Conservation (phyloP, 106 monocot species). For the Narthecium ossifragum region DNA sequence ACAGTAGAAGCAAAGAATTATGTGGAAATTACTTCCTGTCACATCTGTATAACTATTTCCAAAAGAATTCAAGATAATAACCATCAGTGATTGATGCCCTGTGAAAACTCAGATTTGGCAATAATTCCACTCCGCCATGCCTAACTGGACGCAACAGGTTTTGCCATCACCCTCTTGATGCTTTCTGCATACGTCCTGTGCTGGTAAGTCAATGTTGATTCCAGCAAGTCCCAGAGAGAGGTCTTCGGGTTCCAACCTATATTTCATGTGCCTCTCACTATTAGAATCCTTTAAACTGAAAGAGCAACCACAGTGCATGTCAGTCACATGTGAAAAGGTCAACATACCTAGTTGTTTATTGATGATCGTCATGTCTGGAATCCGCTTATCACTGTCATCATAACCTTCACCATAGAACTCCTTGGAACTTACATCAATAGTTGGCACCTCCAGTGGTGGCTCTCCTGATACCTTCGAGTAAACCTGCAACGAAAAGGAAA, state of each 20-base stretch:
- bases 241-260: slow-evolving; percentile 71
- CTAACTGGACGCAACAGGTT: slow-evolving; percentile 39
- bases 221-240: slow-evolving; percentile 56
- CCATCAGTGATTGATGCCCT: too few relatives aligned
- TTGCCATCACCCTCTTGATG: slow-evolving; percentile 39
- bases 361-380: slow-evolving; percentile 83
- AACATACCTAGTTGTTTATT: slow-evolving; percentile 56
- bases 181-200: slow-evolving; percentile 68
- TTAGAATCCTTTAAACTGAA: too few relatives aligned
- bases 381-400: slow-evolving; percentile 68
- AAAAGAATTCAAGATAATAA: too few relatives aligned
- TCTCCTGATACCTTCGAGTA: slow-evolving; percentile 62
- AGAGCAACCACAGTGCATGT: too few relatives aligned
- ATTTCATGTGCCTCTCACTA: too few relatives aligned
- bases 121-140: neutral
- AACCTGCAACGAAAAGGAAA: slow-evolving; percentile 22
- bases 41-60: neutral
- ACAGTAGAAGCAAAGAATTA: neutral
- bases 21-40: neutral
- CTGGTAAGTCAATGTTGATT: slow-evolving; percentile 74
- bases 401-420: slow-evolving; percentile 78
- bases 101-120: too few relatives aligned
- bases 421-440: slow-evolving; percentile 55
- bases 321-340: too few relatives aligned
- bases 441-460: slow-evolving; percentile 36